Percentiles rank a stretch among this genome's conserved stretches.
These are phyloP conservation scores for Coniochaeta ligniaria DNA, from an alignment of 2,329 filamentous ascomycete species.

Conservation along the genomic window DNA sequence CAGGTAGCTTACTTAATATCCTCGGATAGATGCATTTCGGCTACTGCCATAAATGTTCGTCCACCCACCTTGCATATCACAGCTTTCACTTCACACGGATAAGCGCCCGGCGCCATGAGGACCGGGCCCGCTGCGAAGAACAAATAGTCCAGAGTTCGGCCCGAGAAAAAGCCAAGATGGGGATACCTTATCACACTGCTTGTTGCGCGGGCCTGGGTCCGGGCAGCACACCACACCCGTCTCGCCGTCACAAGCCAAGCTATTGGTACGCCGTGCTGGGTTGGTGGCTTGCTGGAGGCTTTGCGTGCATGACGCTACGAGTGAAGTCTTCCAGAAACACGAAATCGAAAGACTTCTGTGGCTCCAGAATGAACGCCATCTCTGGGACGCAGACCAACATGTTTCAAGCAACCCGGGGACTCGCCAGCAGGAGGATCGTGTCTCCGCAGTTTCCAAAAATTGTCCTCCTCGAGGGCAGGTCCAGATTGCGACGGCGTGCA, in stretches of 20 bases:
- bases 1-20: background rate
- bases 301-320: background rate
- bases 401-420: background rate
- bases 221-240: background rate
- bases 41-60: too few relatives aligned
- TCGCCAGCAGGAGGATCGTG: background rate
- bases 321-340: background rate
- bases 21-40: too few relatives aligned
- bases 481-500: too few relatives aligned
- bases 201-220: background rate
- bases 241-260: background rate
- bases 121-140: too few relatives aligned
- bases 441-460: too few relatives aligned
- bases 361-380: background rate
- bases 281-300: background rate
- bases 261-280: background rate
- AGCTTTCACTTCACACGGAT: too few relatives aligned
- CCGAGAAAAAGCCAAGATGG: too few relatives aligned
- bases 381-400: background rate
- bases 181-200: too few relatives aligned
- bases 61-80: too few relatives aligned
- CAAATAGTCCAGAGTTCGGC: too few relatives aligned
- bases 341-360: background rate
- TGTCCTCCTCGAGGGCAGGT: too few relatives aligned
- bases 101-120: too few relatives aligned